A percentile compares a stretch with the other conserved stretches of the same genome.
These are phyloP conservation scores for Leishmania arabica DNA, from an alignment of 208 protist genomes.

Conservation along the genomic window DNA sequence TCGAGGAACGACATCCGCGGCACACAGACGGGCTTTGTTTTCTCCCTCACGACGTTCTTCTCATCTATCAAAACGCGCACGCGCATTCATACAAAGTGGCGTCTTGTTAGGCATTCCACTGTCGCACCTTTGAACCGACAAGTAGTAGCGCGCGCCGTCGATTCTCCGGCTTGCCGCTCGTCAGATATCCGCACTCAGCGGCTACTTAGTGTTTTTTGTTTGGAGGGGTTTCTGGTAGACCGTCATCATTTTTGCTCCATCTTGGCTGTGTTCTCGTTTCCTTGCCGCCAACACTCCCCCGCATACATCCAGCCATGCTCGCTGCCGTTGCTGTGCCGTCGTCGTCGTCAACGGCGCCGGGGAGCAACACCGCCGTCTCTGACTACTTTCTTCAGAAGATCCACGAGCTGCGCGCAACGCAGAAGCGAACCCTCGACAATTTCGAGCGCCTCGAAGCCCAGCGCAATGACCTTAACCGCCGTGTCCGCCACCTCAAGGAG, in stretches of 20 bases:
- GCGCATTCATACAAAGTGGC: neutral
- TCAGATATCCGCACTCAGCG: neutral
- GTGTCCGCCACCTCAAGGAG: constrained; percentile 98
- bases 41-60: neutral
- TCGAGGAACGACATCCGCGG: neutral
- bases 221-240: neutral
- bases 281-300: neutral
- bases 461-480: constrained; percentile 90
- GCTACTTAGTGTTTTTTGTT: neutral
- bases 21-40: neutral
- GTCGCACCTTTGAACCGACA: neutral
- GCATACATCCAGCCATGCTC: constrained; percentile 18
- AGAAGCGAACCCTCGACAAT: constrained; percentile 87
- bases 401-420: constrained; percentile 84
- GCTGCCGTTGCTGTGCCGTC: constrained; percentile 24
- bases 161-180: neutral
- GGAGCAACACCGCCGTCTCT: constrained; percentile 49
- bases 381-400: constrained; percentile 93
- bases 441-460: constrained; percentile 87
- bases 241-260: neutral
- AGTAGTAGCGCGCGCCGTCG: neutral
- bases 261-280: neutral
- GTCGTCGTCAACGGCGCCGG: constrained; percentile 21
- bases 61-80: neutral
- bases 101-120: neutral